These are phyloP conservation scores for Dillenia suffruticosa DNA, from an alignment of 164 flowering plant species.

Conservation along the genomic window DNA sequence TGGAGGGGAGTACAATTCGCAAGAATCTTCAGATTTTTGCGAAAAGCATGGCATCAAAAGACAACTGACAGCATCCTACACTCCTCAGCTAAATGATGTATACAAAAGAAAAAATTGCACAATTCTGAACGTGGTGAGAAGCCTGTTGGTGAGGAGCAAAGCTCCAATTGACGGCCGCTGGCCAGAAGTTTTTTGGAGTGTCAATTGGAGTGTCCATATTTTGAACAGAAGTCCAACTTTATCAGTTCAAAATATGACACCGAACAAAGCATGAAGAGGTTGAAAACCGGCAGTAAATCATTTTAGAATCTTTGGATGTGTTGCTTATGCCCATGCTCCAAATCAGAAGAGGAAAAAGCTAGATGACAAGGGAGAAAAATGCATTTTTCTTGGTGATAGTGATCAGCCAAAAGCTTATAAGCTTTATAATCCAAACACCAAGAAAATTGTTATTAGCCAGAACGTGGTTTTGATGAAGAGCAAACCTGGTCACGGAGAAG, in stretches of 20 bases:
- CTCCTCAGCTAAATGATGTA: constrained; percentile 1
- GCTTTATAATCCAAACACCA: constrained; percentile 6
- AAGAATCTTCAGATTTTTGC: constrained; percentile 5
- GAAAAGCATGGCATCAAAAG: background rate
- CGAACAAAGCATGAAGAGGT: background rate
- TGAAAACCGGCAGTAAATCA: background rate
- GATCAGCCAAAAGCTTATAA: background rate
- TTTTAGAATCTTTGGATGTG: constrained; percentile 2
- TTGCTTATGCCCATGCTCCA: constrained; percentile 1
- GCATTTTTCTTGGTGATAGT: constrained; percentile 1
- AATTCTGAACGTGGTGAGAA: constrained; percentile 10
- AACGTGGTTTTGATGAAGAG: constrained; percentile 5
- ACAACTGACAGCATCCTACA: background rate
- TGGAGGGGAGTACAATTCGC: constrained; percentile 5
- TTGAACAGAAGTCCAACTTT: constrained; percentile 5
- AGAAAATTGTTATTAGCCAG: constrained; percentile 1
- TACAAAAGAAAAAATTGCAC: constrained; percentile 5
- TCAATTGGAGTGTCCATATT: background rate
- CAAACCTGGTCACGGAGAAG: background rate
- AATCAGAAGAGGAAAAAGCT: constrained; percentile 3
- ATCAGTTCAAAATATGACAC: constrained; percentile 1
- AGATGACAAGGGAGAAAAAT: constrained; percentile 6
- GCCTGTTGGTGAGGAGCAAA: background rate
- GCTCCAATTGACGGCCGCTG: no score
- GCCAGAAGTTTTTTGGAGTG: no score